Evolutionary conservation across 1,284 basidiomycete genomes (phyloP).

Genomic region (Amylostereum areolatum): DNA sequence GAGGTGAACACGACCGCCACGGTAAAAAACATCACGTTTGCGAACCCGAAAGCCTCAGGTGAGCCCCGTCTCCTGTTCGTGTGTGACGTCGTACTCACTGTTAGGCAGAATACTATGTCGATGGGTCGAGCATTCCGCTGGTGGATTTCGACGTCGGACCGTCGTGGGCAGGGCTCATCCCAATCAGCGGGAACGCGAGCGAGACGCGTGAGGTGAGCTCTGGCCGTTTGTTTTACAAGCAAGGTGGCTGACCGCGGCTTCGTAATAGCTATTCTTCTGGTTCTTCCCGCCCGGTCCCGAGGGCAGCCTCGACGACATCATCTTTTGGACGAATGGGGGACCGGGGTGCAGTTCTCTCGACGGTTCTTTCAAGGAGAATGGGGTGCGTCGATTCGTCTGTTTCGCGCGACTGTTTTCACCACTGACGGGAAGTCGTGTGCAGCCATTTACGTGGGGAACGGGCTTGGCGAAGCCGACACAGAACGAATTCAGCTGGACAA

Average conservation of each 20-base stretch:
- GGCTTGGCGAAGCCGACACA: constrained; percentile 61
- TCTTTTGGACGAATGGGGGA: constrained; percentile 63
- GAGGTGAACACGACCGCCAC: no score
- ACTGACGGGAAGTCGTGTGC: not conserved
- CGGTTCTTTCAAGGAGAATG: constrained; percentile 79
- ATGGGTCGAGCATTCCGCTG: constrained; percentile 8
- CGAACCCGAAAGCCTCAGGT: constrained; percentile 4
- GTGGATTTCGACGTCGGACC: constrained; percentile 13
- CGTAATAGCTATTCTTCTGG: constrained; percentile 74
- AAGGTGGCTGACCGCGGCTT: not conserved
- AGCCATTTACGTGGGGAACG: constrained; percentile 65
- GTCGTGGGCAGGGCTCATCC: constrained; percentile 41
- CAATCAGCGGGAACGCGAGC: constrained; percentile 47
- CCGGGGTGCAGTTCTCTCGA: constrained; percentile 70
- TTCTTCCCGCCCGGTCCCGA: constrained; percentile 74
- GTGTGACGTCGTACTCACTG: not conserved
- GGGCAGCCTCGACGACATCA: constrained; percentile 64
- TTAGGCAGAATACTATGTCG: constrained; percentile 7
- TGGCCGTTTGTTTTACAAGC: constrained; percentile 1
- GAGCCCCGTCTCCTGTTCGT: not conserved
- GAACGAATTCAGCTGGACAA: constrained; percentile 78
- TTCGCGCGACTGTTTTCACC: not conserved
- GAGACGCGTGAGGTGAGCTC: constrained; percentile 57
- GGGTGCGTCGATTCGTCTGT: constrained; percentile 37
- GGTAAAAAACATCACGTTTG: no score